Evolutionary conservation across 306 rosid genomes (phyloP).

Genomic region (Citrullus mucosospermus): DNA sequence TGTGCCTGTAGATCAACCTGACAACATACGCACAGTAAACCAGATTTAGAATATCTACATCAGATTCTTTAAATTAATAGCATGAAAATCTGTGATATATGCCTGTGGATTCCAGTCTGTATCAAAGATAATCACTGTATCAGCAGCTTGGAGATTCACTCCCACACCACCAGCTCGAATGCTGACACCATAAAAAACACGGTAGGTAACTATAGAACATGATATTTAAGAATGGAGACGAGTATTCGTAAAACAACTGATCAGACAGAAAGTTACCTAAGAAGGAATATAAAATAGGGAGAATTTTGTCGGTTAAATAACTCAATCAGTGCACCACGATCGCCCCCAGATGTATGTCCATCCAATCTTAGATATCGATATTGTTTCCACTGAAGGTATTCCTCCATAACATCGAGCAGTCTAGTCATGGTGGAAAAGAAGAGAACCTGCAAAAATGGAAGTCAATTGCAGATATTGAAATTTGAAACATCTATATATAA

Average conservation of each 20-base stretch:
- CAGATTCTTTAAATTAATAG: constrained; percentile 7
- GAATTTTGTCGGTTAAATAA: constrained; percentile 58
- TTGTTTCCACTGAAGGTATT: constrained; percentile 69
- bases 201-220: neutral
- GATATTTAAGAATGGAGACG: neutral
- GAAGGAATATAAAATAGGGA: constrained; percentile 82
- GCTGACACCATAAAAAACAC: constrained; percentile 18
- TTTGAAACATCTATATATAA: neutral
- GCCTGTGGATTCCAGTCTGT: constrained; percentile 99
- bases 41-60: constrained; percentile 3
- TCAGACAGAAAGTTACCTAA: constrained; percentile 42
- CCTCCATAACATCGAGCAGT: constrained; percentile 98
- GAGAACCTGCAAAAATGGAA: constrained; percentile 57
- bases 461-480: constrained; percentile 2
- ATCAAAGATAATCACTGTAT: constrained; percentile 92
- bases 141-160: constrained; percentile 99
- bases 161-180: constrained; percentile 99
- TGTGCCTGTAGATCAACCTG: constrained; percentile 99
- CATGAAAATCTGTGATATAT: constrained; percentile 14
- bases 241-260: neutral
- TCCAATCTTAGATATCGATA: constrained; percentile 87
- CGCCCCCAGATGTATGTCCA: constrained; percentile 96
- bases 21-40: constrained; percentile 20
- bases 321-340: constrained; percentile 95
- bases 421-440: constrained; percentile 99